Evolutionary conservation across 164 flowering plant species (phyloP).

Genomic region (Stephania cephalantha): DNA sequence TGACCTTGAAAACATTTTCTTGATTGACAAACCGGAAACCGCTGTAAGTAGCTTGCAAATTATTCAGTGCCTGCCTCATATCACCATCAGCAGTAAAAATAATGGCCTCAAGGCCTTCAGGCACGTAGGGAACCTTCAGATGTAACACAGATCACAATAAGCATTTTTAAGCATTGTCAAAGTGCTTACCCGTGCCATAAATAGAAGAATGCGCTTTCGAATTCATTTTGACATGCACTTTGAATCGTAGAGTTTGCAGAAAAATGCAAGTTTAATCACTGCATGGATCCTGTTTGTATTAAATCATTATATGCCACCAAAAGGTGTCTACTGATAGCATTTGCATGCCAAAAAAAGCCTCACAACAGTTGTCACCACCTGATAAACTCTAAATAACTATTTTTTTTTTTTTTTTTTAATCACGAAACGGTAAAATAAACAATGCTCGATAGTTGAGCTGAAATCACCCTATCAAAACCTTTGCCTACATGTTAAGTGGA

Average conservation of each 20-base stretch:
- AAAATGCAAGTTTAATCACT: background rate
- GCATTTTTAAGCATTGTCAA: background rate
- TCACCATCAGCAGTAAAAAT: conserved; percentile 99
- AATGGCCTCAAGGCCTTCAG: conserved; percentile 98
- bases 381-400: background rate
- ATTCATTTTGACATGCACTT: background rate
- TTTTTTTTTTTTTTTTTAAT: background rate
- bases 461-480: background rate
- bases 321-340: background rate
- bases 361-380: background rate
- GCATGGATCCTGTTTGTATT: background rate
- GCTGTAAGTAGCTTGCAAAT: conserved; percentile 90
- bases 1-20: conserved; percentile 97
- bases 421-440: background rate
- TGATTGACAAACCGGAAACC: conserved; percentile 97
- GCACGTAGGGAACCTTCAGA: conserved; percentile 81
- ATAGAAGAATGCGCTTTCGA: background rate
- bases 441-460: background rate
- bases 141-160: conserved; percentile 11
- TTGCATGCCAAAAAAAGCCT: background rate
- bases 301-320: background rate
- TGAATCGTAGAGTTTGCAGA: background rate
- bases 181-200: background rate
- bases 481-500: background rate
- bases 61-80: conserved; percentile 97